Base-by-base conservation (phyloP, 148 eudicot species). In the Vaccinium myrtillus region DNA sequence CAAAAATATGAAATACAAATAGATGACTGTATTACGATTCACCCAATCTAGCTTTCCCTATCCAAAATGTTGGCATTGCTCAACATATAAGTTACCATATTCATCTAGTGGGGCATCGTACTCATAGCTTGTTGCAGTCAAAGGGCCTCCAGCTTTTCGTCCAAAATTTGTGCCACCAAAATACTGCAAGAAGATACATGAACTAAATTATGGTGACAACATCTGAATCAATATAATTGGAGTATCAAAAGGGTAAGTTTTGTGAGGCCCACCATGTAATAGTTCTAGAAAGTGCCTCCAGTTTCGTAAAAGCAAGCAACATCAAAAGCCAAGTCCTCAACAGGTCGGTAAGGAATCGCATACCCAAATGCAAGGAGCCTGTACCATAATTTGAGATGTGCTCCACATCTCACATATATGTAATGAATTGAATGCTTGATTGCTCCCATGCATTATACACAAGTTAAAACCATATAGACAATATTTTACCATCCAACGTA, bases 41-140 rank as follows among this genome's bases (percentile, higher is more conserved):
- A 36, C 39, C 39, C 39, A 36, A 36, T 36, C 39, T 36, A 36
- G 39, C 39, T 36, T 36, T 3, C 39, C 39, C 39, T 1, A 36
- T 36, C 39, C 39, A 36, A 36, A 36, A 36, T 36, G 39, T 36
- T 36, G 39, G 39, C 39, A 36, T 36, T 36, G 39, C 39, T 36
- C 39, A 36, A 36, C 39, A 36, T 36, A 53, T 54, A 73, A 77
- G 51, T 71, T 89, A 89, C 91, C 91, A 85, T 89, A 91, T 75
- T 91, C 93, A 84, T 91, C 87, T 73, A 91, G 59, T 14, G 93
- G 93, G 36, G 93, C 93, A 84, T 91, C 93, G 87, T 91, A 91
- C 75, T 91, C 93, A 78, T 91, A 91, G 83, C 91, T 89, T 85
- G 93, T 91, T 76, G 93, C 90, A 74, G 88, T 23, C 75, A 91